A percentile compares a stretch with the other conserved stretches of the same genome.
Conservation (phyloP, 1,284 basidiomycete species). For the Athelia sp. region DNA sequence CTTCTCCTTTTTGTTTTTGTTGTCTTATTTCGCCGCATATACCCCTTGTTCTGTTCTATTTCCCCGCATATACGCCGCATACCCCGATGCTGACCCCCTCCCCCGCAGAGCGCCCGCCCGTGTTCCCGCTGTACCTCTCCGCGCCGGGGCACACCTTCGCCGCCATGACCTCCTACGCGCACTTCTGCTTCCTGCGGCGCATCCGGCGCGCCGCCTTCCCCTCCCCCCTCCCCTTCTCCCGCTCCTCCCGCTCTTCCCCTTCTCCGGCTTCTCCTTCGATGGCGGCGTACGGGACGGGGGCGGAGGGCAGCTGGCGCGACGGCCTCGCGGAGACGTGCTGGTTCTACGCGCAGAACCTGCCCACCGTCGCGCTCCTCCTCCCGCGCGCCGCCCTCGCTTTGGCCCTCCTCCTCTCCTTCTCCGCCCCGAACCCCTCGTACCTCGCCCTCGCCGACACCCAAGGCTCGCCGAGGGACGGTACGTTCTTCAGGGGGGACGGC, state of each 20-base stretch:
- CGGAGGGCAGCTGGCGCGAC: conserved; percentile 50
- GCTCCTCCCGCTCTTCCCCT: conserved; percentile 38
- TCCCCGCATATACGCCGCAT: too few relatives aligned
- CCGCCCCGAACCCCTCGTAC: conserved; percentile 40
- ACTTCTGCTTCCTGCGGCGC: conserved; percentile 80
- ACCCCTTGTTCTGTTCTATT: too few relatives aligned
- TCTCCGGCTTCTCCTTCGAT: too few relatives aligned
- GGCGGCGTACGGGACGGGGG: too few relatives aligned
- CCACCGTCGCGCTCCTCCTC: conserved; percentile 71
- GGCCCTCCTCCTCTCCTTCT: conserved; percentile 66
- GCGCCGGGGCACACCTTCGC: conserved; percentile 69
- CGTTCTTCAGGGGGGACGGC: conserved; percentile 66
- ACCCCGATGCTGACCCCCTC: too few relatives aligned
- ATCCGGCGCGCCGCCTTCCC: conserved; percentile 65
- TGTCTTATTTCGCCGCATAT: too few relatives aligned
- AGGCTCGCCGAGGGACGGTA: conserved; percentile 54
- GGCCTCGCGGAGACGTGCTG: conserved; percentile 76
- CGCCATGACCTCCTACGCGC: conserved; percentile 71
- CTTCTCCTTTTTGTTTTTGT: neutral
- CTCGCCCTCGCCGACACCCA: conserved; percentile 42
- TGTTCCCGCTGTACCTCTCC: conserved; percentile 79
- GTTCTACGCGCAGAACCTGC: conserved; percentile 75
- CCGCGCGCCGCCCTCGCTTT: conserved; percentile 73
- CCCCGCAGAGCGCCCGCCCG: conserved; percentile 65
- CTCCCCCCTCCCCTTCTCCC: conserved; percentile 59